phyloP scores from a whole-genome alignment of 163 green algal genomes.

The Chlamydomonas reinhardtii region DNA sequence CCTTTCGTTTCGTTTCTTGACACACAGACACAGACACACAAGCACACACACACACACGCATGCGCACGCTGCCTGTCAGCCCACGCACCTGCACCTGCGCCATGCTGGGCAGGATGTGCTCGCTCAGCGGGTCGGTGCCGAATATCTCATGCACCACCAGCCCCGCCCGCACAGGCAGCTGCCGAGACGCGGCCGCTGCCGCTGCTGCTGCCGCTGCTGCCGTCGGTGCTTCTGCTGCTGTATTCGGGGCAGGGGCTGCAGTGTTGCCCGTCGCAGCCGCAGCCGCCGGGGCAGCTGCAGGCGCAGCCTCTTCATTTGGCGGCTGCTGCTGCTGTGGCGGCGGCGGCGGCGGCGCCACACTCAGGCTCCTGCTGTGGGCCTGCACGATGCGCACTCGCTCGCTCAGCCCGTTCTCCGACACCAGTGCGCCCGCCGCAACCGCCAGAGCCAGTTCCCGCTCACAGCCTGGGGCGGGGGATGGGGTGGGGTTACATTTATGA shows the following conservation, averaged over 20 bases:
- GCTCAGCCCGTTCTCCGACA: slow-evolving; percentile 36
- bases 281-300: background rate
- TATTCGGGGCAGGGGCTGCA: background rate
- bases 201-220: background rate
- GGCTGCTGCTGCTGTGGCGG: background rate
- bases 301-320: background rate
- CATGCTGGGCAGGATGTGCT: slow-evolving; percentile 61
- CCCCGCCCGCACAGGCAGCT: slow-evolving; percentile 7
- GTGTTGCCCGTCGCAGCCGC: background rate
- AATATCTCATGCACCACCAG: slow-evolving; percentile 68
- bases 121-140: slow-evolving; percentile 58
- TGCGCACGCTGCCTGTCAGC: too few relatives aligned
- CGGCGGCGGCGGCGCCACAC: background rate
- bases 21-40: too few relatives aligned
- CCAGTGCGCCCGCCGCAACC: slow-evolving; percentile 33
- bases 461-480: slow-evolving; percentile 47
- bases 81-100: slow-evolving; percentile 50
- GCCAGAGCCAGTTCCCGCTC: slow-evolving; percentile 58
- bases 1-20: too few relatives aligned
- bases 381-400: slow-evolving; percentile 11
- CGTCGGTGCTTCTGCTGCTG: background rate
- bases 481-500: too few relatives aligned
- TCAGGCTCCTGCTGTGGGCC: slow-evolving; percentile 52
- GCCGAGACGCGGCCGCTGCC: background rate
- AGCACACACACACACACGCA: too few relatives aligned